Evolutionary conservation across 106 monocot genomes (phyloP).

Genomic region (Posidonia australis): DNA sequence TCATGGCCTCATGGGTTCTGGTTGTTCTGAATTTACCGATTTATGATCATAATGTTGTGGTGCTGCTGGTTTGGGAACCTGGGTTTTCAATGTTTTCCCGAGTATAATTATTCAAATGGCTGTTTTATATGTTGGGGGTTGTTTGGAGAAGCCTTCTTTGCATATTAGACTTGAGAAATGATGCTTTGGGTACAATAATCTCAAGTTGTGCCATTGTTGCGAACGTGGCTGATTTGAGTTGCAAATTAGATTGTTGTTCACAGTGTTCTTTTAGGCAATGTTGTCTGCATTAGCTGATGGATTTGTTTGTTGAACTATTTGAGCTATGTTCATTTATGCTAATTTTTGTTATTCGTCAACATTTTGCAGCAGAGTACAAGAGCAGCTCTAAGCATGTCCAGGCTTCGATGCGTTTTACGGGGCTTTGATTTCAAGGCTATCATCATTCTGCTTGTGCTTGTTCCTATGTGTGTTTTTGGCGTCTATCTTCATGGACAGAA

Average conservation of each 20-base stretch:
- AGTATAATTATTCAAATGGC: no score
- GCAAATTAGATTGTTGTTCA: neutral
- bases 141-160: neutral
- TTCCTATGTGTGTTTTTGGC: slow-evolving; percentile 37
- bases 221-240: neutral
- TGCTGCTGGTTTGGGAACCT: neutral
- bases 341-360: neutral
- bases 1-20: neutral
- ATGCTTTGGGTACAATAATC: neutral
- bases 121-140: no score
- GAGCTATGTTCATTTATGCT: neutral
- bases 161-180: neutral
- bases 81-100: neutral
- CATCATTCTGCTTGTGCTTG: slow-evolving; percentile 34
- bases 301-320: neutral
- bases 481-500: slow-evolving; percentile 69
- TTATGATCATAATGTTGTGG: no score
- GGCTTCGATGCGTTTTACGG: slow-evolving; percentile 50
- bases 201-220: neutral
- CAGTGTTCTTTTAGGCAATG: neutral
- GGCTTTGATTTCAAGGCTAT: slow-evolving; percentile 60
- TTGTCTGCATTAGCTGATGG: neutral
- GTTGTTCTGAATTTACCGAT: neutral
- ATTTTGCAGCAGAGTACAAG: slow-evolving; percentile 34
- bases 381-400: slow-evolving; percentile 43